phyloP scores from a whole-genome alignment of 805 yeast species.

The Myxozyma vanderwaltii region DNA sequence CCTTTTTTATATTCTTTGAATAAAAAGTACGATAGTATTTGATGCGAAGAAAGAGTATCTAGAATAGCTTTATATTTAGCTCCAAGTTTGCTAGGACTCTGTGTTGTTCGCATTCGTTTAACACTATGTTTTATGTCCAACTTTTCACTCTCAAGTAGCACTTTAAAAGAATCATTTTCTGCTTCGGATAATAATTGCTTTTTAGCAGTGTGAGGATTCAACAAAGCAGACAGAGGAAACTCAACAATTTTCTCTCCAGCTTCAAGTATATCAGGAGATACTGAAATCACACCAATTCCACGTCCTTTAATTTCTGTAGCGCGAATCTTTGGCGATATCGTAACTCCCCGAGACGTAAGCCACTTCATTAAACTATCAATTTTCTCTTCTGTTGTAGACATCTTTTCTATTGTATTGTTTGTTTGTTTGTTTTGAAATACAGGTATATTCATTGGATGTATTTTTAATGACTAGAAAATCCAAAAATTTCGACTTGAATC shows the following conservation, averaged over 20 bases:
- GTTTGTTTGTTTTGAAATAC: too few relatives aligned
- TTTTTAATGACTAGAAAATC: too few relatives aligned
- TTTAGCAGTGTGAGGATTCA: slow-evolving; percentile 47
- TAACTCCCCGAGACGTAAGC: slow-evolving; percentile 14
- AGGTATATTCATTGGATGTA: too few relatives aligned
- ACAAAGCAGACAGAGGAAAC: slow-evolving; percentile 59
- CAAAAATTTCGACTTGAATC: too few relatives aligned
- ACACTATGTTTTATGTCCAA: background rate
- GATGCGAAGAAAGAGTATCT: slow-evolving; percentile 34
- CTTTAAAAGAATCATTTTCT: background rate
- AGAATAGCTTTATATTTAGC: background rate
- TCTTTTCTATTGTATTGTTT: background rate
- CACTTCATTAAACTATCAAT: slow-evolving; percentile 1
- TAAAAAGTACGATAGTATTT: slow-evolving; percentile 35
- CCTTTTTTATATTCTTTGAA: slow-evolving; percentile 40
- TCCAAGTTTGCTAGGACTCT: background rate
- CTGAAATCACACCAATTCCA: slow-evolving; percentile 68
- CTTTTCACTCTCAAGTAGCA: background rate
- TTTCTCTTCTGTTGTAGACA: background rate
- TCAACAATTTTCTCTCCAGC: slow-evolving; percentile 52
- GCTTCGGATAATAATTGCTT: background rate
- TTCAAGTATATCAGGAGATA: slow-evolving; percentile 39
- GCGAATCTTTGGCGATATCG: slow-evolving; percentile 36
- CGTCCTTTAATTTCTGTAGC: slow-evolving; percentile 49
- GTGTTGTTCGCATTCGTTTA: background rate